Evolutionary conservation across 176 grass and related monocot species (phyloP).

Genomic region (Avena atlantica): DNA sequence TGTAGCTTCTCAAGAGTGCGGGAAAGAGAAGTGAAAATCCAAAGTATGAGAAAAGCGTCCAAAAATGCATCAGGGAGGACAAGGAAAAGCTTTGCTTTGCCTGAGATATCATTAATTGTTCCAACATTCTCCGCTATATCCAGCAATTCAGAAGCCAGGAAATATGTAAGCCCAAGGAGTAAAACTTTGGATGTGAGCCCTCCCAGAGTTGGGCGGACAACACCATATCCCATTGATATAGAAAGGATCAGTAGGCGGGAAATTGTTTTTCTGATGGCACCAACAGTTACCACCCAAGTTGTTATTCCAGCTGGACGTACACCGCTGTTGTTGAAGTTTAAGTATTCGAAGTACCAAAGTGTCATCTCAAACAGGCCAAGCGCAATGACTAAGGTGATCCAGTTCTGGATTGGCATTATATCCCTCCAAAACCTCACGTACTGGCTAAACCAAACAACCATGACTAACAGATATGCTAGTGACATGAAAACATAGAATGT

Average conservation of each 20-base stretch:
- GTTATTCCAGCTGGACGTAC: constrained; percentile 91
- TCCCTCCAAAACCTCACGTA: constrained; percentile 98
- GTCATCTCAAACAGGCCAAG: constrained; percentile 98
- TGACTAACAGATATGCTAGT: constrained; percentile 73
- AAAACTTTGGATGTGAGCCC: constrained; percentile 95
- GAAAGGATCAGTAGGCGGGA: constrained; percentile 93
- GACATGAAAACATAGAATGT: constrained; percentile 95
- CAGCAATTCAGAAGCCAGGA: constrained; percentile 84
- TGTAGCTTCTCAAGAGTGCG: constrained; percentile 92
- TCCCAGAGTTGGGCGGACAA: constrained; percentile 93
- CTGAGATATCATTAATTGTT: constrained; percentile 97
- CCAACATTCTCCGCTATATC: constrained; percentile 96
- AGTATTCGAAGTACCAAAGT: constrained; percentile 97
- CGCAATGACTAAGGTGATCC: constrained; percentile 91
- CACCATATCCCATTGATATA: constrained; percentile 98
- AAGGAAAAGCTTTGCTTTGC: constrained; percentile 90
- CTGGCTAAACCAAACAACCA: constrained; percentile 84
- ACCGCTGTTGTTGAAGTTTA: constrained; percentile 91
- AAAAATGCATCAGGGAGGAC: constrained; percentile 97
- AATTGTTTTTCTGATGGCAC: constrained; percentile 90
- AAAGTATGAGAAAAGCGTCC: constrained; percentile 97
- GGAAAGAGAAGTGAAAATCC: constrained; percentile 99
- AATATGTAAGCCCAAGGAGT: constrained; percentile 97
- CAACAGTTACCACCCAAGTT: constrained; percentile 98
- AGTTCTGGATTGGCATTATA: constrained; percentile 93